Percentiles rank a stretch among this genome's conserved stretches.
Conservation (phyloP, 1,284 basidiomycete species). For the Amylostereum chailletii region DNA sequence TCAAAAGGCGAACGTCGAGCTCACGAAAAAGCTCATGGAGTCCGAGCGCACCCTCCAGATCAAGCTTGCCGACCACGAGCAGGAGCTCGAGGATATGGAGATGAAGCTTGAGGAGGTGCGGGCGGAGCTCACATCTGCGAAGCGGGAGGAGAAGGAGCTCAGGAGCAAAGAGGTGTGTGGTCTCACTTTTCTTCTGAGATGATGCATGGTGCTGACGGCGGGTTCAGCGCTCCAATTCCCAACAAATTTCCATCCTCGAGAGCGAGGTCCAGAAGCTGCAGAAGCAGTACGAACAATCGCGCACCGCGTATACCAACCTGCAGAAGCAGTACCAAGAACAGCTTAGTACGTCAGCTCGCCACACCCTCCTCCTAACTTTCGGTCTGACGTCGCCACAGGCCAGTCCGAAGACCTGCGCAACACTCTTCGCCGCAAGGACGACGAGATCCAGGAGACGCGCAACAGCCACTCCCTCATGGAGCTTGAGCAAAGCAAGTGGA, state of each 20-base stretch:
- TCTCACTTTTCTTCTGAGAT: constrained; percentile 1
- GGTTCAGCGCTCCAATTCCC: constrained; percentile 46
- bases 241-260: constrained; percentile 65
- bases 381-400: constrained; percentile 26
- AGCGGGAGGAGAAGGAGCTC: constrained; percentile 85
- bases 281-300: constrained; percentile 61
- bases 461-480: constrained; percentile 51
- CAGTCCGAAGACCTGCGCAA: constrained; percentile 74
- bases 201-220: constrained; percentile 2
- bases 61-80: constrained; percentile 65
- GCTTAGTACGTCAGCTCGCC: constrained; percentile 43
- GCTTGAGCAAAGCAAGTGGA: constrained; percentile 53
- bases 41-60: constrained; percentile 60
- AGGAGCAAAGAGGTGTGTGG: constrained; percentile 65
- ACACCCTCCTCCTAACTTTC: neutral
- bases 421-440: constrained; percentile 63
- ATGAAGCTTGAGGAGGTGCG: constrained; percentile 62
- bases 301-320: constrained; percentile 60
- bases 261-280: constrained; percentile 69
- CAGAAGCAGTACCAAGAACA: constrained; percentile 85
- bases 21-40: constrained; percentile 64
- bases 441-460: constrained; percentile 55
- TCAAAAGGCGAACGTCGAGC: constrained; percentile 64
- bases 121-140: constrained; percentile 64
- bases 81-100: constrained; percentile 70